Evolutionary conservation across 345 rosid genomes (phyloP).

Genomic region (Anacardium occidentale): DNA sequence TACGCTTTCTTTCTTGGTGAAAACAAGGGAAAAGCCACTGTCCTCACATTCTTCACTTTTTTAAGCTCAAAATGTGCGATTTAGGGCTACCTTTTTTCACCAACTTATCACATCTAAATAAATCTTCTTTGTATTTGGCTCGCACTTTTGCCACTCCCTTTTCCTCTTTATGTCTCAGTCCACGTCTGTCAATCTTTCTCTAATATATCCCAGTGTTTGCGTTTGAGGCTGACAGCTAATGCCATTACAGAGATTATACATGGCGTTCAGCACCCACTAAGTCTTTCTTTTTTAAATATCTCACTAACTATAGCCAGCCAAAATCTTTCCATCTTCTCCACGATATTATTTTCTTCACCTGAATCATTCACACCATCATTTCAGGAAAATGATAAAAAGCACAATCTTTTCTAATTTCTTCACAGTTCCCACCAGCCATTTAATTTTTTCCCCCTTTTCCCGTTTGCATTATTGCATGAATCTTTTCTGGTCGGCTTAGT

Average conservation of each 20-base stretch:
- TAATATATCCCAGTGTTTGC: not conserved
- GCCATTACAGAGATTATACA: no score
- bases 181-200: slow-evolving; percentile 12
- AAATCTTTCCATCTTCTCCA: slow-evolving; percentile 9
- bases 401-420: no score
- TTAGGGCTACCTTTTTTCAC: not conserved
- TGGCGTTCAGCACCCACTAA: no score
- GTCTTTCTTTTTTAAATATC: slow-evolving; percentile 15
- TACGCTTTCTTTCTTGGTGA: slow-evolving; percentile 10
- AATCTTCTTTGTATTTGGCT: slow-evolving; percentile 3
- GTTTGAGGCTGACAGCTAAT: slow-evolving; percentile 21
- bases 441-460: no score
- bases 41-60: not conserved
- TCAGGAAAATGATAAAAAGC: no score
- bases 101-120: not conserved
- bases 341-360: not conserved
- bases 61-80: not conserved
- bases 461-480: no score
- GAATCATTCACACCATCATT: no score
- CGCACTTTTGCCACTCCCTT: slow-evolving; percentile 5
- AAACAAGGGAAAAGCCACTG: not conserved
- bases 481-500: no score
- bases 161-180: slow-evolving; percentile 6
- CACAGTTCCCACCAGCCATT: no score
- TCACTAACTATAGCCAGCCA: not conserved